Base-by-base conservation (phyloP, 768 basidiomycete genomes). In the Pisolithus sp. region DNA sequence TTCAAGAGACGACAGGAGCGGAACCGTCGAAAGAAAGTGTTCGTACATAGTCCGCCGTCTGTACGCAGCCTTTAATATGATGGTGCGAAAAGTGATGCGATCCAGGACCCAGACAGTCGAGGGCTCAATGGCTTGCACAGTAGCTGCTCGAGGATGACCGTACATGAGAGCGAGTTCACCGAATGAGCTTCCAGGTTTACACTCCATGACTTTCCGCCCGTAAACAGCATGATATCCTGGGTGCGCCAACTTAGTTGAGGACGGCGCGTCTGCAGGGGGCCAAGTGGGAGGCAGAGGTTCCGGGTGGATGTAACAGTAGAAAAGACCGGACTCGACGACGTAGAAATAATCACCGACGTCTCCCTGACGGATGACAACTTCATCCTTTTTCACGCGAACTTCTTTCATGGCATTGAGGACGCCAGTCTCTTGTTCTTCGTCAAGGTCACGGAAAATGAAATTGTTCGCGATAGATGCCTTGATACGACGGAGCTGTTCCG, bases 91-190 rank as follows among this genome's bases (percentile, higher is more conserved):
- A 4, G 94, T 98, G 60, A 94, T 93, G 51, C 96, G 87, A 72
- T 99, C 96, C 58, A 99, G 77, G 9, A 89, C 86, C 96, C 96
- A 99, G 24, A 97, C 76, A 8, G 86, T 92, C 23, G 84, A 89
- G 1, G 81, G 73, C 51, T 89, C 84, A 42, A 87, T 81, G 9
- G 95, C 84, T 36, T 96, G 72, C 41, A 98, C 94, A 7, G 92
- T 93, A 15, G 96, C 96, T 18, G 93, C 92, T 30, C 96, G 89
- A 38, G 91, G 90, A 58, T 95, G 93, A 31, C 92, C 93, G 71
- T 99, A 95, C 95, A 99, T 97, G 59, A 99, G 73, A 28, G 96
- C 96, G 50, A 99, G 77, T 71, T 99, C 95, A 41, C 96, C 96
- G 54, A 98, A 97, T 41, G 87, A 93, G 53, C 78, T 82, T 4